Evolutionary conservation across 129 eudicot species (phyloP), one percentile per base, ranked within the genome.

Genomic region (Flaveria bidentis): DNA sequence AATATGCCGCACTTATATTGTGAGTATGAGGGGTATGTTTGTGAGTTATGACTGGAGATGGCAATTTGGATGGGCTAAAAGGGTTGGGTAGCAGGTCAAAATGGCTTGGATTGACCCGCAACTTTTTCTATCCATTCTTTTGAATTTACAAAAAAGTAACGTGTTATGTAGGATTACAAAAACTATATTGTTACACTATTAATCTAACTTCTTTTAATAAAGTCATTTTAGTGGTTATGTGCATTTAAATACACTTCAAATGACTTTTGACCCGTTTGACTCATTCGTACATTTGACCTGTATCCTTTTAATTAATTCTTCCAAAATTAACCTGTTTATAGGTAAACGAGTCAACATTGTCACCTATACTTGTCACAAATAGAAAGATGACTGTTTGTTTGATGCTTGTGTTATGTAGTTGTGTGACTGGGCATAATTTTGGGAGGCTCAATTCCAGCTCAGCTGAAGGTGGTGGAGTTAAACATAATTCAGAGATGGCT

Each of bases 381-480:
- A 52, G 49, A 75, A 69, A 52, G 14, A 57, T 70, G 20, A 81
- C 26, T 63, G 23, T 50, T 53, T 22, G 28, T 41, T 28, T 58
- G 41, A 9, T 73, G 28, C 56, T 58, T 51, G 47, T 26, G 23
- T 75, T 75, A 20, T 75, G 51, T 64, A 86, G 91, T 76, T 80
- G 89, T 83, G 73, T 84, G 76, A 65, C 85, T 25, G 86, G 89
- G 22, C 75, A 76, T 74, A 81, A 36, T 60, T 41, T 76, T 30
- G 63, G 53, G 68, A 71, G 79, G 71, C 60, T 63, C 67, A 77
- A 65, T 79, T 72, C 70, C 44, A 79, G 82, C 61, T 73, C 84
- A 68, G 22, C 64, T 67, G 76, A 77, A 51, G 82, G 68, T 30
- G 30, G 58, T 75, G 80, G 52, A 10, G 67, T 17, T 33, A 75